phyloP scores from a whole-genome alignment of 805 yeast genomes.

The Millerozyma miso region DNA sequence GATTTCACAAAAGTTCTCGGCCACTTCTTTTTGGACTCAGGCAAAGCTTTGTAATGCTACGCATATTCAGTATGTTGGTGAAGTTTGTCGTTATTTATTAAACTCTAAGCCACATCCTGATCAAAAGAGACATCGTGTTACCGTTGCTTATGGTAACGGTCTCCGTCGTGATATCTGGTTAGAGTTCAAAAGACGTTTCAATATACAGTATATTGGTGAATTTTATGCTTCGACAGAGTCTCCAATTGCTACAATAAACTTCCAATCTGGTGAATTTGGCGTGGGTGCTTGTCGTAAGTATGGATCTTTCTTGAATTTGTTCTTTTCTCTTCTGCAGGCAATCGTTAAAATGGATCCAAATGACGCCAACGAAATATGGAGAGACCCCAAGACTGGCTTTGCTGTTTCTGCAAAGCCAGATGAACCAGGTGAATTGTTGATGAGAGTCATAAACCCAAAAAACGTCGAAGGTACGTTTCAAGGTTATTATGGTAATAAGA shows the following conservation, averaged over 20 bases:
- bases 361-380: constrained; percentile 66
- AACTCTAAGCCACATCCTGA: constrained; percentile 62
- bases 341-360: constrained; percentile 76
- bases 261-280: constrained; percentile 74
- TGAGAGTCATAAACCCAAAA: constrained; percentile 61
- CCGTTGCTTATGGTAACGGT: constrained; percentile 87
- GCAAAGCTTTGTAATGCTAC: constrained; percentile 68
- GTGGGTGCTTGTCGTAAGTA: constrained; percentile 86
- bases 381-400: constrained; percentile 62
- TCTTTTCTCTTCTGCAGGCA: constrained; percentile 51
- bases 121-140: constrained; percentile 57
- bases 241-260: constrained; percentile 80
- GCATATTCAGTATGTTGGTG: constrained; percentile 91
- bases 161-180: constrained; percentile 85
- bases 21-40: constrained; percentile 87
- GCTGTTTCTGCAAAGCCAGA: constrained; percentile 50
- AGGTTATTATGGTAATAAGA: constrained; percentile 79
- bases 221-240: constrained; percentile 93
- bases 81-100: constrained; percentile 81
- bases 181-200: constrained; percentile 72
- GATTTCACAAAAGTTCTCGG: constrained; percentile 75
- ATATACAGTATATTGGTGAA: constrained; percentile 75
- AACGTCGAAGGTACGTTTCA: constrained; percentile 76
- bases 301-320: constrained; percentile 53
- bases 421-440: constrained; percentile 85